Base-by-base conservation (phyloP, 768 basidiomycete species). In the Pluteus cervinus region DNA sequence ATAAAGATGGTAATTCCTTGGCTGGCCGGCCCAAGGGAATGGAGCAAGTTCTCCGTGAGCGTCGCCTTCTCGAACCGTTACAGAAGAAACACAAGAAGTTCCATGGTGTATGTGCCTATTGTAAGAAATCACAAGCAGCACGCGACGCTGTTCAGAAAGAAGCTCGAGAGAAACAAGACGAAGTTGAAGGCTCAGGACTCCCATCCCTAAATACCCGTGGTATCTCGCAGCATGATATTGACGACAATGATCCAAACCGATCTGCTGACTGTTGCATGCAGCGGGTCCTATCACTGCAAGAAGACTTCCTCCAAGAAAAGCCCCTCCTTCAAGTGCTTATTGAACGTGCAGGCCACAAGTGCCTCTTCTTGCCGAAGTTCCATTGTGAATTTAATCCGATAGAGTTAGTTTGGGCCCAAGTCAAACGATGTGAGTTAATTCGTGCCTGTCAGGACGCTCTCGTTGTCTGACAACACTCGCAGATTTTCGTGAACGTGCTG, bases 331-430 rank as follows among this genome's bases (percentile, higher is more conserved):
- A 42, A 24, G 31, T 23, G 14, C 7, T 25, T 5, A 25, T 24
- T 20, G 20, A 36, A 30, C 24, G 9, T 5, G 26, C 28, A 22
- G 36, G 41, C 11, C 30, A 31, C 15, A 42, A 42, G 34, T 29
- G 34, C 15, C 29, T 42, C 10, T 42, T 42, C 30, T 24, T 42
- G 34, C 41, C 28, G 10, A 42, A 42, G 21, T 42, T 42, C 24
- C 41, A 42, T 18, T 42, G 41, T 42, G 41, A 37, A 30, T 23
- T 42, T 6, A 42, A 42, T 24, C 36, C 36, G 23, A 42, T 42
- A 24, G 26, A 41, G 31, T 26, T 34, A 28, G 32, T 33, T 22
- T 42, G 36, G 41, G 33, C 17, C 4, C 33, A 24, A 17, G 35
- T 25, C n/a, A 36, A 36, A 17, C 24, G 15, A 24, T 9, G 15